phyloP scores from a whole-genome alignment of 2,329 filamentous ascomycete species.

The Hymenoscyphus infarciens region DNA sequence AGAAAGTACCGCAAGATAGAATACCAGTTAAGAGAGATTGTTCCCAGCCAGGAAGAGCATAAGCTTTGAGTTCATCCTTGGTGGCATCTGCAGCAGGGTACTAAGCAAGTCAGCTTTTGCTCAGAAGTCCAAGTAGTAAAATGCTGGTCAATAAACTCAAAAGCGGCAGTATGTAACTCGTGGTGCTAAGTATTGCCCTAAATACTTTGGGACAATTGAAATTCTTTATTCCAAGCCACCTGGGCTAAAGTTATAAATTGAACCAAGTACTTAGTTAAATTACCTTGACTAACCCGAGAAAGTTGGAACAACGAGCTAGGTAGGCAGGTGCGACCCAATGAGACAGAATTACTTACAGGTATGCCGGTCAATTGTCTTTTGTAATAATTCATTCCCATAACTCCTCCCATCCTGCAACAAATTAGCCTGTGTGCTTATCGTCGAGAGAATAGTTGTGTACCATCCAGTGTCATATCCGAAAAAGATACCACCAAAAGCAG shows the following conservation, averaged over 20 bases:
- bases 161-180: too few species aligned
- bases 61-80: conserved; percentile 57
- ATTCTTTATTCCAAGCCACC: too few species aligned
- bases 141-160: too few species aligned
- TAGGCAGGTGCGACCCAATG: too few species aligned
- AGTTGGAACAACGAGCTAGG: too few species aligned
- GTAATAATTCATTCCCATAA: conserved; percentile 26
- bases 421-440: too few species aligned
- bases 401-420: conserved; percentile 40
- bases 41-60: conserved; percentile 64
- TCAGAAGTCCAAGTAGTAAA: too few species aligned
- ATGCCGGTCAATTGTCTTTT: conserved; percentile 26
- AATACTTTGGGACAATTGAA: too few species aligned
- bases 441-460: conserved; percentile 16
- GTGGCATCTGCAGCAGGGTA: conserved; percentile 36
- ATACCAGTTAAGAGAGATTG: conserved; percentile 51
- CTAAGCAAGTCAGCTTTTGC: conserved; percentile 4
- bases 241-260: too few species aligned
- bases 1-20: conserved; percentile 56
- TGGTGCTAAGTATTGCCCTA: too few species aligned
- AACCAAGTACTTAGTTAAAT: too few species aligned
- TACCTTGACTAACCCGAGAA: too few species aligned
- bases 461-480: conserved; percentile 72
- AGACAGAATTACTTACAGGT: conserved; percentile 10
- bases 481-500: conserved; percentile 57